Evolutionary conservation across 192 early-diverging fungal genomes (phyloP).

Genomic region (Entophlyctis luteolus): DNA sequence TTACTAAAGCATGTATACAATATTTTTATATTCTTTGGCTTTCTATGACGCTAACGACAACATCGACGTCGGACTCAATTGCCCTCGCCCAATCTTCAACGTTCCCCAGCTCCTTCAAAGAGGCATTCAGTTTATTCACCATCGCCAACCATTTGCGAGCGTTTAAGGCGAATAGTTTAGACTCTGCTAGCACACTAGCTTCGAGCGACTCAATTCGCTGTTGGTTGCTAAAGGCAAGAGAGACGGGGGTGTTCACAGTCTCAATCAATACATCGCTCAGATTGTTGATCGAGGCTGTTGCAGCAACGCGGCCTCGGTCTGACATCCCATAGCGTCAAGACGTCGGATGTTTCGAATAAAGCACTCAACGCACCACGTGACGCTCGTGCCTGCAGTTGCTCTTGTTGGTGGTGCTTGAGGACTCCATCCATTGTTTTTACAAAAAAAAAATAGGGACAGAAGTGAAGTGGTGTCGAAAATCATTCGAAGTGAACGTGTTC

Average conservation of each 20-base stretch:
- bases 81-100: slow-evolving; percentile 80
- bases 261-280: slow-evolving; percentile 60
- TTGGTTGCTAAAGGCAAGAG: slow-evolving; percentile 58
- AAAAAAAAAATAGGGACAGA: no score
- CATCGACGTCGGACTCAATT: slow-evolving; percentile 74
- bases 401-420: background rate
- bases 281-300: slow-evolving; percentile 41
- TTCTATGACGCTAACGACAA: background rate
- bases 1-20: no score
- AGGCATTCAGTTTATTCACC: slow-evolving; percentile 68
- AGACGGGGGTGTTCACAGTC: slow-evolving; percentile 51
- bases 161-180: slow-evolving; percentile 40
- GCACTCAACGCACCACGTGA: background rate
- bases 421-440: background rate
- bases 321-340: background rate
- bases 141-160: slow-evolving; percentile 76
- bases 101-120: slow-evolving; percentile 86
- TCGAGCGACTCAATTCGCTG: slow-evolving; percentile 58
- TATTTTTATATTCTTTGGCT: no score
- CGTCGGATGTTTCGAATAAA: background rate
- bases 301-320: slow-evolving; percentile 62
- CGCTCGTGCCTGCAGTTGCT: background rate
- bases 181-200: background rate
- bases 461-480: no score
- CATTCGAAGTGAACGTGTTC: background rate